Percentiles rank a stretch among this genome's conserved stretches.
Conservation (phyloP, 176 grass and related monocot genomes). For the Lolium multiflorum region DNA sequence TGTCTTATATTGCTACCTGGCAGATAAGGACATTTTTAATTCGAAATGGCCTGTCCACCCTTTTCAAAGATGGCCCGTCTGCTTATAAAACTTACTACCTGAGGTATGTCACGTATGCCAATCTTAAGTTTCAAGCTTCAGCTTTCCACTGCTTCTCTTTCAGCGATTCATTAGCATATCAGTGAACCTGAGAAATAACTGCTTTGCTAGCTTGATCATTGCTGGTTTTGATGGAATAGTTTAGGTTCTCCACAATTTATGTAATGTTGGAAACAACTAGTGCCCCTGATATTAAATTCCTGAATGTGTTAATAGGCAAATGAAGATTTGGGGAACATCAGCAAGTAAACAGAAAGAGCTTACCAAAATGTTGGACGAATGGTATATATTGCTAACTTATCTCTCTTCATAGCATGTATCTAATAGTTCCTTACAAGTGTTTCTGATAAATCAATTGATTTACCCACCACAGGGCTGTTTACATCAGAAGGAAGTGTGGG, state of each 20-base stretch:
- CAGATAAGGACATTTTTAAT: slow-evolving; percentile 98
- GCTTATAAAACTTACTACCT: slow-evolving; percentile 96
- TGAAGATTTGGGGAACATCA: slow-evolving; percentile 96
- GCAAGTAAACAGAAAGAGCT: slow-evolving; percentile 81
- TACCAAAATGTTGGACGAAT: slow-evolving; percentile 98
- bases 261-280: neutral
- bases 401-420: slow-evolving; percentile 10
- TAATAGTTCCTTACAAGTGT: slow-evolving; percentile 24
- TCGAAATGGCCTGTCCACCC: slow-evolving; percentile 84
- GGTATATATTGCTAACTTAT: slow-evolving; percentile 64
- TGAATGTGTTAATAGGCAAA: slow-evolving; percentile 67
- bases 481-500: slow-evolving; percentile 82
- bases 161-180: slow-evolving; percentile 19
- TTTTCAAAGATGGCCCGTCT: slow-evolving; percentile 91
- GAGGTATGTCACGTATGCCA: slow-evolving; percentile 57
- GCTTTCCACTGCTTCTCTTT: slow-evolving; percentile 24
- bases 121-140: slow-evolving; percentile 7
- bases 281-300: slow-evolving; percentile 38
- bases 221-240: neutral
- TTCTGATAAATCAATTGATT: slow-evolving; percentile 35
- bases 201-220: slow-evolving; percentile 13
- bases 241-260: slow-evolving; percentile 24
- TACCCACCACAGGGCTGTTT: slow-evolving; percentile 66
- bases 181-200: slow-evolving; percentile 14
- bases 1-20: slow-evolving; percentile 41